These are phyloP conservation scores for Trichophyton verrucosum DNA, from an alignment of 2,329 filamentous ascomycete species.

Conservation along the genomic window DNA sequence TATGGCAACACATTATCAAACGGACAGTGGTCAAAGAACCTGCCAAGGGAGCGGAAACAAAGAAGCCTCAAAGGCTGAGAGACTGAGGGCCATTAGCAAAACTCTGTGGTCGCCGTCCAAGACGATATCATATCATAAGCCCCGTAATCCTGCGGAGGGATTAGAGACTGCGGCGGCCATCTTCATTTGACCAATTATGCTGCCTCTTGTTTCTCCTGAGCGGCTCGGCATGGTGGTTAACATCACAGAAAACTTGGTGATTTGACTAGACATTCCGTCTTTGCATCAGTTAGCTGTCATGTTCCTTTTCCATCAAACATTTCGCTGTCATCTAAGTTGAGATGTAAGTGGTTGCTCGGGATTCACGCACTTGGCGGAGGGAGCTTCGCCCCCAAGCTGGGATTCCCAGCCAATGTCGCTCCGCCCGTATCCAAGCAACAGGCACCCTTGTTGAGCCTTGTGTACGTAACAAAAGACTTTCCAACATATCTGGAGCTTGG, in stretches of 20 bases:
- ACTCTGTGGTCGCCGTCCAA: not conserved
- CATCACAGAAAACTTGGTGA: not conserved
- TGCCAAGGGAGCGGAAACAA: not conserved
- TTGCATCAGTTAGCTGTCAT: not conserved
- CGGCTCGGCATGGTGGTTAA: not conserved
- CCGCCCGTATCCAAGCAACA: not conserved
- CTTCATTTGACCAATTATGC: not conserved
- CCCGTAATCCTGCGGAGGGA: constrained; percentile 2
- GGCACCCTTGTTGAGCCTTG: too few relatives aligned
- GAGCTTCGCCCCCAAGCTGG: not conserved
- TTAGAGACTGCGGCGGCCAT: not conserved
- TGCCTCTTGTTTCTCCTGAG: too few relatives aligned
- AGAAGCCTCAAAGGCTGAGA: not conserved
- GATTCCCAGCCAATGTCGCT: not conserved
- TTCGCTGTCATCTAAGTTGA: not conserved
- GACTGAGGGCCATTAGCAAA: not conserved
- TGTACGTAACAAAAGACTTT: not conserved
- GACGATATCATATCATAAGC: too few relatives aligned
- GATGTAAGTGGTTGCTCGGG: not conserved
- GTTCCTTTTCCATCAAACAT: not conserved
- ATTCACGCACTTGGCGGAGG: not conserved
- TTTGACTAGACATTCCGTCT: not conserved
- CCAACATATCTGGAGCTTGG: not conserved
- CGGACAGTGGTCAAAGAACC: not conserved
- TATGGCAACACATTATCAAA: not conserved